Evolutionary conservation across 306 rosid genomes (phyloP), one percentile per base, ranked within the genome.

Genomic region (Quercus agrifolia): DNA sequence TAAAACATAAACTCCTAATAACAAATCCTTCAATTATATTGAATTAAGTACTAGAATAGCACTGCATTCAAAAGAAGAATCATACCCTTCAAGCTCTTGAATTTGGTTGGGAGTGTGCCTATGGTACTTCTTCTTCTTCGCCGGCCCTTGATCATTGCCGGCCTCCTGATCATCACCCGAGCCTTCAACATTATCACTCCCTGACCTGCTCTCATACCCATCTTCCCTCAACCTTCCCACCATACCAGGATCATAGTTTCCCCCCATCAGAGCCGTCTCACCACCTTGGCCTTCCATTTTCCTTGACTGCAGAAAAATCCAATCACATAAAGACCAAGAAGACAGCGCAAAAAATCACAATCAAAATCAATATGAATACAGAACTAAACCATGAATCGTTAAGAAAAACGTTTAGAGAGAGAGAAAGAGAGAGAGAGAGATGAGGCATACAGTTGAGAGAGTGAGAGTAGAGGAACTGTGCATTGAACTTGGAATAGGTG

Each of bases 81-180:
- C 86, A 79, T 91, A 95, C 99, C 46, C 18, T 87, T 95, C 99
- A 69, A 94, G 94, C 77, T 92, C 97, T 76, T 94, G 96, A 59
- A 90, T 94, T 73, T 94, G 98, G 31, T 80, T 77, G 31, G 97
- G 94, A 27, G 98, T 89, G 84, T 95, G 99, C 15, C 99, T 88
- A 51, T 91, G 98, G 74, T 95, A 95, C 88, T 93, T 93, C 87
- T 90, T 92, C 87, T 83, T 91, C 88, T 86, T 91, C 88, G 85
- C 81, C 11, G 51, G 85, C 10, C 71, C 89, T 21, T 73, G 89
- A 31, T 85, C 92, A 35, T 86, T 87, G 0, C 81, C 93, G 15
- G 73, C 91, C 38, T 92, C 99, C 55, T 84, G 92, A 21, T 91
- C 98, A 59, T 95, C 99, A 67, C 93, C 94, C 0, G 97, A 95